Percentiles rank a stretch among this genome's conserved stretches.
Evolutionary conservation across 257 asterid genomes (phyloP).

Genomic region (Nicotiana otophora): DNA sequence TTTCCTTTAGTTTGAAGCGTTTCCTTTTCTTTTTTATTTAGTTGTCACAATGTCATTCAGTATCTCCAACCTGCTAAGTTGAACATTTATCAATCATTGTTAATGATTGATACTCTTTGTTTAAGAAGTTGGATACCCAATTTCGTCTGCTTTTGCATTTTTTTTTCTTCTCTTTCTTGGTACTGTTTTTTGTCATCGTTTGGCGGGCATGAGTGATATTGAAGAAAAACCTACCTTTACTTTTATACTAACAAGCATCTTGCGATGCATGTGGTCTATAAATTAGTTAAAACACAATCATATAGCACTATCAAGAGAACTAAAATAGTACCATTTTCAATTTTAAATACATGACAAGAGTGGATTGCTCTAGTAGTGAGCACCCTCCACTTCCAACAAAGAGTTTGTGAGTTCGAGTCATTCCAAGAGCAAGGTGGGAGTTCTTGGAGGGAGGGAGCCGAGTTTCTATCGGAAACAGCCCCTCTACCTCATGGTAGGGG

Average conservation of each 20-base stretch:
- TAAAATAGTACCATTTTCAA: no score
- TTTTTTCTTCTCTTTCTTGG: not conserved
- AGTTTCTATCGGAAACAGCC: no score
- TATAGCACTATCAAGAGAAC: no score
- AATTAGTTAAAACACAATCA: not conserved
- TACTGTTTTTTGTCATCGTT: not conserved
- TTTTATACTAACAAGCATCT: not conserved
- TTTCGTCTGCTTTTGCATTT: not conserved
- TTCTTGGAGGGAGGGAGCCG: no score
- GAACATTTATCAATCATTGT: not conserved
- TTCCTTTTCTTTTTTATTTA: not conserved
- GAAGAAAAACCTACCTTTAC: not conserved
- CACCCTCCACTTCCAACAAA: no score
- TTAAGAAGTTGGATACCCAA: slow-evolving; percentile 1
- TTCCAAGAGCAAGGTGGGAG: no score
- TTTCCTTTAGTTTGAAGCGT: slow-evolving; percentile 53
- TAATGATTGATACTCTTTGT: not conserved
- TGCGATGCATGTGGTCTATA: not conserved
- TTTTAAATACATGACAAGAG: no score
- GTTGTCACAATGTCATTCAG: not conserved
- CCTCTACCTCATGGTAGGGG: no score
- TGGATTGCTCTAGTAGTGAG: no score
- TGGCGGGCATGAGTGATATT: not conserved
- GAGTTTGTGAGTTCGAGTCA: no score
- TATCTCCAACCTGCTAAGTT: not conserved